Base-by-base conservation (phyloP, 768 basidiomycete species). In the Auricularia cornea region DNA sequence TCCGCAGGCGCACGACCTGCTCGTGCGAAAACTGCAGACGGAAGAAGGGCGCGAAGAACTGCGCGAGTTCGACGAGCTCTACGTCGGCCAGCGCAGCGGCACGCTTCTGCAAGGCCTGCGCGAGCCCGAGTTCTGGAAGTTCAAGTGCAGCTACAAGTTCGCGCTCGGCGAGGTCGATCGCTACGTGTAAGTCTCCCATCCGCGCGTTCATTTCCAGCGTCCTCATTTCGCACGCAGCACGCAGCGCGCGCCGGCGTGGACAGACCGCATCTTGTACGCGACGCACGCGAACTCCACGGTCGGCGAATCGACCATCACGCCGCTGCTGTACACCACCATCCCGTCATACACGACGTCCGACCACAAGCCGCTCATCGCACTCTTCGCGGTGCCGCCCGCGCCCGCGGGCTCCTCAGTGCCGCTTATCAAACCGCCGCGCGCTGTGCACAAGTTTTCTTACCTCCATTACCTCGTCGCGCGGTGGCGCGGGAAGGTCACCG, bases 71-170 rank as follows among this genome's bases (percentile, higher is more conserved):
- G 92, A 94, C 68, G 88, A 94, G 68, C 78, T 94, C 52, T 71
- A 79, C 11, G 68, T 80, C 20, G 89, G 88, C 70, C 85, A 82
- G 64, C 76, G 79, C 38, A 85, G 85, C 61, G 84, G 87, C 32
- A 82, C 78, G 14, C 81, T 85, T 4, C 88, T 93, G 66, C 79
- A 86, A 38, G 86, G 89, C 33, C 76, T 98, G 41, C 80, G 80
- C 32, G 96, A 98, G 73, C 92, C 88, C n/a, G 85, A 89, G 26
- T 89, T 98, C 70, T 90, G 88, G 83, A 80, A 78, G 62, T 96
- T 96, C 78, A 92, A 94, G 63, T 90, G 91, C 72, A 94, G 88
- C 51, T 98, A 96, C 70, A 97, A 97, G 73, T 93, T 92, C 70
- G 72, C 81, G 60, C 77, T 93, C 12, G 92, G 92, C 12, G 83